Evolutionary conservation across 768 basidiomycete species (phyloP).

Genomic region (Termitomyces sp.): DNA sequence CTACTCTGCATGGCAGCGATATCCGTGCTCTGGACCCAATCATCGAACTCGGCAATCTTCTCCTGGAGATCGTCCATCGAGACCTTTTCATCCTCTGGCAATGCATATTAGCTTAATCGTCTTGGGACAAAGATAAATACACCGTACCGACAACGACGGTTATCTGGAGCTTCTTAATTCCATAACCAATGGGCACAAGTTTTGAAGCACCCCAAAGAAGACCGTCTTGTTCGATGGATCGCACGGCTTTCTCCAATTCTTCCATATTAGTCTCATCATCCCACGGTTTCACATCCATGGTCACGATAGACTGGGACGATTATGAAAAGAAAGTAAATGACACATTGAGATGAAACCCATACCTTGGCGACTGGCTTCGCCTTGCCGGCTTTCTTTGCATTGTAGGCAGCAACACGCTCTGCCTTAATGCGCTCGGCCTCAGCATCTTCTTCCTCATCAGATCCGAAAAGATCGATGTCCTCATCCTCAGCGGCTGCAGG

Average conservation of each 20-base stretch:
- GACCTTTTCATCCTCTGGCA: slow-evolving; percentile 87
- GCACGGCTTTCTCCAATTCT: slow-evolving; percentile 75
- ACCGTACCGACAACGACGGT: slow-evolving; percentile 47
- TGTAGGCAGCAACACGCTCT: slow-evolving; percentile 90
- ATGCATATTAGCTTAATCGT: not conserved
- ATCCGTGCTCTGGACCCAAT: slow-evolving; percentile 88
- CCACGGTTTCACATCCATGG: slow-evolving; percentile 98
- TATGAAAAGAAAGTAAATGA: slow-evolving; percentile 3
- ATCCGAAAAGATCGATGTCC: slow-evolving; percentile 85
- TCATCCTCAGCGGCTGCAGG: slow-evolving; percentile 53
- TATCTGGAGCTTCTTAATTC: slow-evolving; percentile 87
- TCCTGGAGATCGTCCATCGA: slow-evolving; percentile 93
- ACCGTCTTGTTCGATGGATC: slow-evolving; percentile 83
- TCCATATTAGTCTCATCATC: slow-evolving; percentile 99
- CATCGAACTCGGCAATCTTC: slow-evolving; percentile 77
- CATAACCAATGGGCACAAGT: slow-evolving; percentile 87
- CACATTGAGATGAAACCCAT: not conserved
- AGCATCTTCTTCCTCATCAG: slow-evolving; percentile 74
- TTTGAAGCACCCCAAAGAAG: slow-evolving; percentile 96
- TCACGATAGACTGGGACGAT: slow-evolving; percentile 80
- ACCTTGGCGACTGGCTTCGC: slow-evolving; percentile 87
- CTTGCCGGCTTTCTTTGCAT: slow-evolving; percentile 89
- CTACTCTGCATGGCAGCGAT: slow-evolving; percentile 92
- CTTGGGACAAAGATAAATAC: slow-evolving; percentile 16
- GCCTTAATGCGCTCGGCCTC: slow-evolving; percentile 87